Conservation (phyloP, 345 rosid species). For the Noccaea bulbosa region DNA sequence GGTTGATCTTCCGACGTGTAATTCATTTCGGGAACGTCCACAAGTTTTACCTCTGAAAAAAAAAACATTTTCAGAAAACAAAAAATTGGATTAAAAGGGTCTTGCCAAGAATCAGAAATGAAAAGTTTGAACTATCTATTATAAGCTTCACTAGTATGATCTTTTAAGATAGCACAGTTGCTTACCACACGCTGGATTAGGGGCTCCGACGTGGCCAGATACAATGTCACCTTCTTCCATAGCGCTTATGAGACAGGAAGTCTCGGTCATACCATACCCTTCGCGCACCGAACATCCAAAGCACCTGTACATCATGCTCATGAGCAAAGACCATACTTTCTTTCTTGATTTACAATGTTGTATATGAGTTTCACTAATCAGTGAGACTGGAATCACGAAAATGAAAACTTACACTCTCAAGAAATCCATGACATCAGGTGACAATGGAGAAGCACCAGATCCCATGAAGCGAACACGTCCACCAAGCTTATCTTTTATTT, state of each 20-base stretch:
- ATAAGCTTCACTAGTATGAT: background rate
- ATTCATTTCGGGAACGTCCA: conserved; percentile 96
- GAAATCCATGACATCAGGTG: conserved; percentile 86
- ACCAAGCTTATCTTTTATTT: conserved; percentile 81
- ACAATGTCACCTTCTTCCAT: conserved; percentile 67
- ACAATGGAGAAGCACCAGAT: conserved; percentile 93
- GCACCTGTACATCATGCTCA: conserved; percentile 57
- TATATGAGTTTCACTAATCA: background rate
- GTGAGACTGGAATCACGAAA: background rate
- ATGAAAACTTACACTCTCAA: conserved; percentile 72
- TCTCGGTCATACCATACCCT: conserved; percentile 97
- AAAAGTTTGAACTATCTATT: no score
- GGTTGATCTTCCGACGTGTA: conserved; percentile 89
- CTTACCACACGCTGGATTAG: conserved; percentile 78
- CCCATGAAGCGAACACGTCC: conserved; percentile 75
- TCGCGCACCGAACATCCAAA: conserved; percentile 83
- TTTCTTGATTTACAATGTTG: conserved; percentile 6
- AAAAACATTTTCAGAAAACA: conserved; percentile 12
- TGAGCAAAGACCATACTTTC: background rate
- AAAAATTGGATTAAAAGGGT: background rate
- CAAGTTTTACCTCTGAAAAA: conserved; percentile 77
- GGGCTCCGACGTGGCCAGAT: conserved; percentile 93
- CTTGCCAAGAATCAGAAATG: no score
- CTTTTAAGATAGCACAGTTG: conserved; percentile 21
- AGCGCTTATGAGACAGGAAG: conserved; percentile 68